A percentile compares a stretch with the other conserved stretches of the same genome.
These are phyloP conservation scores for Sambucus nigra DNA, from an alignment of 129 eudicot genomes.

Conservation along the genomic window DNA sequence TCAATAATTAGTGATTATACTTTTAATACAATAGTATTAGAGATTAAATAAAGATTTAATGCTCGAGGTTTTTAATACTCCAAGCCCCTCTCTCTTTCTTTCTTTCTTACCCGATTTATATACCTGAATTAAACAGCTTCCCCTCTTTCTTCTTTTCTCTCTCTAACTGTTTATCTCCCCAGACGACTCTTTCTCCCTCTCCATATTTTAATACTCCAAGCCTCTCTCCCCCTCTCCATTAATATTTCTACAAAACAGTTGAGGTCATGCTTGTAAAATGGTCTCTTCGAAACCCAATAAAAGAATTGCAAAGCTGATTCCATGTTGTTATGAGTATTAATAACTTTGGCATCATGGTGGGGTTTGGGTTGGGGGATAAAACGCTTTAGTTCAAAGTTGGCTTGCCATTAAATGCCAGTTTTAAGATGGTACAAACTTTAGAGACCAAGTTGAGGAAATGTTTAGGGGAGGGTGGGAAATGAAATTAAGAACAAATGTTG, in stretches of 20 bases:
- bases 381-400: constrained; percentile 38
- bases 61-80: too few species aligned
- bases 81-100: too few species aligned
- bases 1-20: too few species aligned
- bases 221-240: too few species aligned
- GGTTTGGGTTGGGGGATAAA: constrained; percentile 36
- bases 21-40: too few species aligned
- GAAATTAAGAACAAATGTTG: constrained; percentile 2
- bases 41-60: too few species aligned
- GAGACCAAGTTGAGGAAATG: constrained; percentile 22
- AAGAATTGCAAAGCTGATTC: constrained; percentile 48
- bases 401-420: constrained; percentile 36
- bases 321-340: constrained; percentile 21
- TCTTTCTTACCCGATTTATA: too few species aligned
- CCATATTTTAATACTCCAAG: too few species aligned
- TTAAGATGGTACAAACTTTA: constrained; percentile 40
- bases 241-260: constrained; percentile 48
- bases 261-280: constrained; percentile 55
- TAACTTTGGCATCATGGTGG: constrained; percentile 44
- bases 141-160: too few species aligned
- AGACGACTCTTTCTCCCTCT: too few species aligned
- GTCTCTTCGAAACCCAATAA: constrained; percentile 52
- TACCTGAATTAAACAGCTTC: too few species aligned
- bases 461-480: neutral
- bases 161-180: too few species aligned